phyloP scores from a whole-genome alignment of 805 yeast species.

The Kodamaea leandrae region DNA sequence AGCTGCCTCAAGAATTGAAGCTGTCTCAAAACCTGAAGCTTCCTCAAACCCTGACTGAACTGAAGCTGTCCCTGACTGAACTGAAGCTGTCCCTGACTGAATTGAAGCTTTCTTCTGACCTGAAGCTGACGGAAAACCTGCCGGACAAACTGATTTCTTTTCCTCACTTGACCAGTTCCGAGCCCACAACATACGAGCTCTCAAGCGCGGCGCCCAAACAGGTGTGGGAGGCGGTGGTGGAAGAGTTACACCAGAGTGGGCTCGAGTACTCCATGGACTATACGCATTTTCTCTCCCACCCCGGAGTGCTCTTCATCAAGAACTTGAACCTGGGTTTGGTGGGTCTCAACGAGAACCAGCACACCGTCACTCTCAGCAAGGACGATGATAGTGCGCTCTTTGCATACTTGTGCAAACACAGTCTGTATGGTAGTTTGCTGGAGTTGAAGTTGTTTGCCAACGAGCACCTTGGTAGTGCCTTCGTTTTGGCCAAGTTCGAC shows the following conservation, averaged over 20 bases:
- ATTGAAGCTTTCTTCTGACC: no score
- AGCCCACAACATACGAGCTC: not conserved
- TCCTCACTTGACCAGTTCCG: no score
- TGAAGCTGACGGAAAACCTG: no score
- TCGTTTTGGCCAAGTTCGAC: constrained; percentile 31
- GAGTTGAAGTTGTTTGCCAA: constrained; percentile 24
- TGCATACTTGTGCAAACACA: constrained; percentile 18
- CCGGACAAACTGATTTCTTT: no score
- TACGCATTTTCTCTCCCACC: constrained; percentile 43
- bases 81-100: no score
- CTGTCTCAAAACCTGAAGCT: no score
- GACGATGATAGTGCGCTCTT: constrained; percentile 28
- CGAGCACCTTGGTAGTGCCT: constrained; percentile 5
- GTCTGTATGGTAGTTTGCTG: constrained; percentile 18
- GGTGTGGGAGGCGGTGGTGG: constrained; percentile 2
- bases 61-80: no score
- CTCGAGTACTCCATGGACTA: constrained; percentile 21
- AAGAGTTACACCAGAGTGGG: not conserved
- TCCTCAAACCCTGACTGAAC: no score
- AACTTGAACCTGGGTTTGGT: constrained; percentile 41
- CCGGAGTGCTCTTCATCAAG: constrained; percentile 57
- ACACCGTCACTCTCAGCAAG: constrained; percentile 5
- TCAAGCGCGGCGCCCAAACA: constrained; percentile 3
- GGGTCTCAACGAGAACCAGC: constrained; percentile 9
- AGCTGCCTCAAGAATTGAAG: no score